These are phyloP conservation scores for Pichia norvegensis DNA, from an alignment of 1,139 yeast species.

Conservation along the genomic window DNA sequence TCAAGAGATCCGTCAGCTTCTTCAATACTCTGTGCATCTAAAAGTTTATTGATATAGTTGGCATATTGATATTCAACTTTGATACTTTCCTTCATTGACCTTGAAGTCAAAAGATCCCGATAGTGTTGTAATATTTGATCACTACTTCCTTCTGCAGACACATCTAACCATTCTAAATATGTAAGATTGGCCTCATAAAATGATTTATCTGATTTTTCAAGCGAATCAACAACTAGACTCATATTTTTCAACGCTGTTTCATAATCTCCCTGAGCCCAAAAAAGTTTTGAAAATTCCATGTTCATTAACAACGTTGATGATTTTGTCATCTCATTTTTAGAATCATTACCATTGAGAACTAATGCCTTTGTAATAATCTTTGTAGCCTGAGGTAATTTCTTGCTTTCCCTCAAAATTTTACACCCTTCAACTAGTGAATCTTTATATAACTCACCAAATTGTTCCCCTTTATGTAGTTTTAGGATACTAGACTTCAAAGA, in stretches of 20 bases:
- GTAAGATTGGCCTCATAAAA: constrained; percentile 56
- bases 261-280: constrained; percentile 89
- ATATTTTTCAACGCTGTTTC: constrained; percentile 74
- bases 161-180: constrained; percentile 85
- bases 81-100: constrained; percentile 36
- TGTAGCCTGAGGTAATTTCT: constrained; percentile 67
- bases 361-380: constrained; percentile 65
- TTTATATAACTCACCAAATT: constrained; percentile 36
- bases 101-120: constrained; percentile 47
- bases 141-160: constrained; percentile 78
- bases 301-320: constrained; percentile 42
- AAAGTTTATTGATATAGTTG: constrained; percentile 64
- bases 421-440: constrained; percentile 56
- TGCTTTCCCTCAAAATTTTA: constrained; percentile 57
- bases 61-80: constrained; percentile 54
- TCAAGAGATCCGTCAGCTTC: constrained; percentile 55
- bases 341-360: constrained; percentile 30
- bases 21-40: constrained; percentile 43
- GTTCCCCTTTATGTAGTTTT: constrained; percentile 32
- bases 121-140: constrained; percentile 67
- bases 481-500: constrained; percentile 54
- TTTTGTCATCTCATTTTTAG: constrained; percentile 11
- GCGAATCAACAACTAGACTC: constrained; percentile 32
- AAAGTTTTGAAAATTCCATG: constrained; percentile 71
- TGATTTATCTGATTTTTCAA: constrained; percentile 16